Evolutionary conservation across 2,329 filamentous ascomycete genomes (phyloP), one percentile per base, ranked within the genome.

Genomic region (Aspergillus ochraceoroseus): DNA sequence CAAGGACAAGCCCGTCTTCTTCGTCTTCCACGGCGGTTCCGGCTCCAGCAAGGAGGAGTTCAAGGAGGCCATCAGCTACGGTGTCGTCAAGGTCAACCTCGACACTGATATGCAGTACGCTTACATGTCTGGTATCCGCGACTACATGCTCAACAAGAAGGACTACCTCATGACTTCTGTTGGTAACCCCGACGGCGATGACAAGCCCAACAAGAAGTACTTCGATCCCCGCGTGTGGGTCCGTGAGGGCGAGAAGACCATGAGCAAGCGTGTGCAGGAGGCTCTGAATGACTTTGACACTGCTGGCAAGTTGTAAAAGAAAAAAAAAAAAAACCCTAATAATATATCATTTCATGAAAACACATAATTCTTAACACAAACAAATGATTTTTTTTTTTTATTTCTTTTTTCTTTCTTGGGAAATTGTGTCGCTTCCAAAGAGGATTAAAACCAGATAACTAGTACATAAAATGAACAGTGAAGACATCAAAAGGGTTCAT

Each of bases 151-250:
- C 62, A 85, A 80, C 68, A 95, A 95, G 80, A 89, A 94, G 74
- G 90, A 95, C 59, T 98, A 96, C 77, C 73, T 98, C 57, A 72
- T 78, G 73, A 80, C 76, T 46, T 79, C 87, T 62, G 84, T 98
- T 56, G 92, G 92, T 61, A 98, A 96, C 79, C 90, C 90, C 53
- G 89, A 96, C 35, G 89, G 90, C 47, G 82, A 80, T 13, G 87
- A 95, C 74, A 96, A 96, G 84, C 90, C 92, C 64, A 98, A 98
- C 82, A 98, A 98, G 86, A 96, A 95, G 75, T 83, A 75, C 74
- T 88, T 85, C 59, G 82, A 85, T 73, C 87, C 88, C 58, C 83
- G 88, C 71, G 87, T 95, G 64, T 95, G 89, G 90, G 87, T 95
- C 49, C 85, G 89, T 46, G 68, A 71, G 75, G 92, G 90, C 62